Percentiles rank a stretch among this genome's conserved stretches.
phyloP scores from a whole-genome alignment of 2,329 filamentous ascomycete species.

The Berkeleyomyces basicola region DNA sequence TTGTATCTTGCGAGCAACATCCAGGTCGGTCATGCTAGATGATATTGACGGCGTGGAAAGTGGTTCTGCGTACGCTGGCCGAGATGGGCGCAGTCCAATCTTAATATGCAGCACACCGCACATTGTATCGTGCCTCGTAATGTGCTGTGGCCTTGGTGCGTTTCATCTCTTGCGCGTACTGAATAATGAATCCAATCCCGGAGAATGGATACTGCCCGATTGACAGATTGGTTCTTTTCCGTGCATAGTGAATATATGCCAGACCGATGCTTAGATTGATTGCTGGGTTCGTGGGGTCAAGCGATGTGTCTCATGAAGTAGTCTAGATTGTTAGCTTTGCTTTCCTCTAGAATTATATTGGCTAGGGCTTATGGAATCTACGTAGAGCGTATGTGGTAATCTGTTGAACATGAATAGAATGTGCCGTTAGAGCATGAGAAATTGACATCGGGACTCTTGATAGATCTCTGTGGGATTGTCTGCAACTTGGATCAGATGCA shows the following conservation, averaged over 20 bases:
- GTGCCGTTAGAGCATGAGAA: constrained; percentile 80
- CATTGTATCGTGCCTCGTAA: constrained; percentile 67
- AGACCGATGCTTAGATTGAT: constrained; percentile 69
- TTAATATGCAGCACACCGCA: constrained; percentile 56
- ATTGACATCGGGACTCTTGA: constrained; percentile 50
- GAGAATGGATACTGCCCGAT: constrained; percentile 69
- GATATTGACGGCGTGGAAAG: neutral
- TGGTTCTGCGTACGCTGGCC: constrained; percentile 6
- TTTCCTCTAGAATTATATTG: neutral
- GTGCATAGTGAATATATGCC: constrained; percentile 71
- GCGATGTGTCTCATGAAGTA: constrained; percentile 65
- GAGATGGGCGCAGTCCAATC: constrained; percentile 16
- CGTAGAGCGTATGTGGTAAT: constrained; percentile 70
- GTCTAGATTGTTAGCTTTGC: constrained; percentile 24
- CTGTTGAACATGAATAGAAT: constrained; percentile 71
- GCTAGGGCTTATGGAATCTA: constrained; percentile 21
- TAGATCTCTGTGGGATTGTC: constrained; percentile 9
- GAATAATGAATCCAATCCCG: constrained; percentile 70
- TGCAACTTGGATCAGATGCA: constrained; percentile 17
- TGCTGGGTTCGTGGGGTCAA: constrained; percentile 61
- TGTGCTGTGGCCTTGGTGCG: constrained; percentile 16
- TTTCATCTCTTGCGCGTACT: constrained; percentile 36
- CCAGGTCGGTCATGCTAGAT: constrained; percentile 1
- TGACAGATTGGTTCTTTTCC: constrained; percentile 82
- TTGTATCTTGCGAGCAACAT: constrained; percentile 8